phyloP scores from a whole-genome alignment of 306 rosid species.

The Cyamopsis tetragonoloba region DNA sequence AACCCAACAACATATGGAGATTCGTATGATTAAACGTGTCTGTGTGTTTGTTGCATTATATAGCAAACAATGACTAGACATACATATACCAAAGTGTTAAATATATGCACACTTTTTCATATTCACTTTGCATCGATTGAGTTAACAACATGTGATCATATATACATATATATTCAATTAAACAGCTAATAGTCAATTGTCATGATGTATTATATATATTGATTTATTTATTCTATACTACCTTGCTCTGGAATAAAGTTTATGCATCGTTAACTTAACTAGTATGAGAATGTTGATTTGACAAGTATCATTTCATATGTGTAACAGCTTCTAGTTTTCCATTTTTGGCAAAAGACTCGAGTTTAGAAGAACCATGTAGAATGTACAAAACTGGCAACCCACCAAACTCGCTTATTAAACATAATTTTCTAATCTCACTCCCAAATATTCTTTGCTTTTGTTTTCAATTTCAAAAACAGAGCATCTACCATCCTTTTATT shows the following conservation, averaged over 20 bases:
- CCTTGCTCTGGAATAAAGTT: too few species aligned
- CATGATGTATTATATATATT: too few species aligned
- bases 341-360: conserved; percentile 20
- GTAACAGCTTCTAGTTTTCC: conserved; percentile 16
- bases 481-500: background rate
- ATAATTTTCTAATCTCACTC: background rate
- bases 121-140: too few species aligned
- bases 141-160: too few species aligned
- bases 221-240: too few species aligned
- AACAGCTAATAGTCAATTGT: too few species aligned
- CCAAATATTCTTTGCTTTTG: background rate
- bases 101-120: background rate
- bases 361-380: background rate
- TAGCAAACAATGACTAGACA: background rate
- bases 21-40: background rate
- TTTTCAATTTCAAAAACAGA: background rate
- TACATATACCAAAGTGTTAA: background rate
- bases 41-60: background rate
- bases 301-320: background rate
- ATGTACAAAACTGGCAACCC: conserved; percentile 5
- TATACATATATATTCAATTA: too few species aligned
- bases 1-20: background rate
- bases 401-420: background rate
- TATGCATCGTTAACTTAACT: too few species aligned
- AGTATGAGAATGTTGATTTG: background rate